Percentiles rank a stretch among this genome's conserved stretches.
phyloP scores from a whole-genome alignment of 331 rosid species.

The Acacia concinna region DNA sequence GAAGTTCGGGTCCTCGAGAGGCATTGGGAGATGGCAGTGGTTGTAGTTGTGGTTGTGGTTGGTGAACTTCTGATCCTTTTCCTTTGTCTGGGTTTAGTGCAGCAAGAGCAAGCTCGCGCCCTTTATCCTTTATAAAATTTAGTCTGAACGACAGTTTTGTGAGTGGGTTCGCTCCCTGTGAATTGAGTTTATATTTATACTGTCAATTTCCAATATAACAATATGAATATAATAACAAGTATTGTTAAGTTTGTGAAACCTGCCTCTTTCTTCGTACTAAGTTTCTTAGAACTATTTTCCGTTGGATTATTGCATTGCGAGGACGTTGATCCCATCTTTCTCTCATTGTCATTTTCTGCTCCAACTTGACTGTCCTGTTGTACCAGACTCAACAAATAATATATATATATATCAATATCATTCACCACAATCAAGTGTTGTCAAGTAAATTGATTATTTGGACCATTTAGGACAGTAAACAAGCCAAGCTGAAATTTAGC shows the following conservation, averaged over 20 bases:
- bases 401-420: not conserved
- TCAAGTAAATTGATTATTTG: too few species aligned
- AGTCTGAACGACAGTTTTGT: conserved; percentile 76
- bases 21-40: conserved; percentile 32
- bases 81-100: conserved; percentile 36
- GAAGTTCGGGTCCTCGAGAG: conserved; percentile 33
- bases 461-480: not conserved
- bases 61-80: conserved; percentile 33
- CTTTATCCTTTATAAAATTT: conserved; percentile 78
- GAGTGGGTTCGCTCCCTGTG: conserved; percentile 49
- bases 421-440: not conserved
- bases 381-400: conserved; percentile 28
- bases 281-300: conserved; percentile 47
- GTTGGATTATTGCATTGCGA: conserved; percentile 41
- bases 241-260: conserved; percentile 31
- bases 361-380: conserved; percentile 51
- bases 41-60: not conserved
- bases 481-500: not conserved
- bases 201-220: conserved; percentile 14
- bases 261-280: conserved; percentile 66
- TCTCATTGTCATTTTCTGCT: conserved; percentile 49
- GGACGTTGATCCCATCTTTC: conserved; percentile 43
- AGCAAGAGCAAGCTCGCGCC: conserved; percentile 41
- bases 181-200: conserved; percentile 35
- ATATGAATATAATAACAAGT: not conserved